Conservation (phyloP, 371 early-diverging fungal genomes). For the Apophysomyces variabilis region DNA sequence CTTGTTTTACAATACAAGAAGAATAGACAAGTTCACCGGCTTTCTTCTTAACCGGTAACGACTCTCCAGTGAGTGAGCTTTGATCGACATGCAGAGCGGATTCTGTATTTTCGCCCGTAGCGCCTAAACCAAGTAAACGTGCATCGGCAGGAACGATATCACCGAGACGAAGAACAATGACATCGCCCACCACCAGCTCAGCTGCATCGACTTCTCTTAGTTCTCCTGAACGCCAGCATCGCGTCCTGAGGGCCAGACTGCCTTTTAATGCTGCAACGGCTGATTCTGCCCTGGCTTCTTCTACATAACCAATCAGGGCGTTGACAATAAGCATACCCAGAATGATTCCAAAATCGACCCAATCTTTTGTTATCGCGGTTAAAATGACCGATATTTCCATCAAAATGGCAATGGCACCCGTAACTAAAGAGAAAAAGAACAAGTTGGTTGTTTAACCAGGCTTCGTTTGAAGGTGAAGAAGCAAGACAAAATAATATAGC, state of each 20-base stretch:
- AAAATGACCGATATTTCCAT: conserved; percentile 81
- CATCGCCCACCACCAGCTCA: conserved; percentile 87
- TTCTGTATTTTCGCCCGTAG: conserved; percentile 81
- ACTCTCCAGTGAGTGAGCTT: conserved; percentile 95
- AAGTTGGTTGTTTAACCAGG: not conserved
- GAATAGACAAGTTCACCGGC: conserved; percentile 86
- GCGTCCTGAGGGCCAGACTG: conserved; percentile 80
- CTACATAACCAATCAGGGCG: conserved; percentile 88
- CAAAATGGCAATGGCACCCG: conserved; percentile 87
- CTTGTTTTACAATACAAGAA: conserved; percentile 90
- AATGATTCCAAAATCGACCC: conserved; percentile 90
- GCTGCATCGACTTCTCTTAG: conserved; percentile 82
- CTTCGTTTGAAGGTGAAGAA: too few species aligned
- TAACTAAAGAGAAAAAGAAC: conserved; percentile 42
- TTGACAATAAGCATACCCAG: conserved; percentile 83
- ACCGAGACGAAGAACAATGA: conserved; percentile 88
- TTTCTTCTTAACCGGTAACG: conserved; percentile 85
- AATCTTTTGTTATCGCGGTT: conserved; percentile 72
- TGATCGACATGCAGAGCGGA: conserved; percentile 89
- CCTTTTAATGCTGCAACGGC: conserved; percentile 90
- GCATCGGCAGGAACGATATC: conserved; percentile 96
- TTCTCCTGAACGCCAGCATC: conserved; percentile 79
- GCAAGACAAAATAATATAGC: too few species aligned
- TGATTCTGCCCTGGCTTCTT: conserved; percentile 90
- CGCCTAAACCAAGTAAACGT: conserved; percentile 84